Base-by-base conservation (phyloP, 306 rosid genomes). In the Dalbergia cultrata region DNA sequence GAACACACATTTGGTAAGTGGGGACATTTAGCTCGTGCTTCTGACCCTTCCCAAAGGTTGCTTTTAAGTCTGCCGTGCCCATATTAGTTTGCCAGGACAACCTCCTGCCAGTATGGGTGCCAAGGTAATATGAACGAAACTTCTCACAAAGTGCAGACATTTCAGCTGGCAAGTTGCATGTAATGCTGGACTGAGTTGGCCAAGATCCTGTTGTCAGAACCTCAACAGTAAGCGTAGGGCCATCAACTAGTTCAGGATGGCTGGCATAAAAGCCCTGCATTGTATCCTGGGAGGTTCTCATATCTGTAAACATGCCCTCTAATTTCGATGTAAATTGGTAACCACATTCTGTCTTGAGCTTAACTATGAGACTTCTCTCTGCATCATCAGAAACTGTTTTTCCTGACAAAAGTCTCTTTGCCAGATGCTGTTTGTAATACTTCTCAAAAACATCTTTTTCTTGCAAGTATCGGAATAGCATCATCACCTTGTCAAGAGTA, bases 281-380 rank as follows among this genome's bases (percentile, higher is more conserved):
- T 1, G 95, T 90, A 85, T 95, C 99, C 74, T 90, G 95, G 39
- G 97, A 91, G 9, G 99, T 95, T 83, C 91, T 95, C 97, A 95
- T 93, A 82, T 95, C 99, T 16, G 95, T 93, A 83, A 95, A 95
- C 99, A 95, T 95, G 69, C 97, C 97, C 86, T 95, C 99, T 56
- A 95, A 79, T 84, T 93, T 95, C 35, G 97, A 95, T 45, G 99
- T 93, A 78, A 92, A 95, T 49, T 95, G 99, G 81, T 95, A 95
- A 14, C 97, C 97, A 65, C 97, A 91, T 83, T 95, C 97, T 18
- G 97, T 92, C 90, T 95, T 95, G 80, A 95, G 97, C 92, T 95
- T 95, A 68, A 95, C 97, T 44, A 95, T 90, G 82, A 92, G 90
- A 83, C 98, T 92, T 80, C 97, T 90, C 81, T 95, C 98, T 13